Conservation (phyloP, 169 alveolate genomes). For the Sarcocystis neurona region DNA sequence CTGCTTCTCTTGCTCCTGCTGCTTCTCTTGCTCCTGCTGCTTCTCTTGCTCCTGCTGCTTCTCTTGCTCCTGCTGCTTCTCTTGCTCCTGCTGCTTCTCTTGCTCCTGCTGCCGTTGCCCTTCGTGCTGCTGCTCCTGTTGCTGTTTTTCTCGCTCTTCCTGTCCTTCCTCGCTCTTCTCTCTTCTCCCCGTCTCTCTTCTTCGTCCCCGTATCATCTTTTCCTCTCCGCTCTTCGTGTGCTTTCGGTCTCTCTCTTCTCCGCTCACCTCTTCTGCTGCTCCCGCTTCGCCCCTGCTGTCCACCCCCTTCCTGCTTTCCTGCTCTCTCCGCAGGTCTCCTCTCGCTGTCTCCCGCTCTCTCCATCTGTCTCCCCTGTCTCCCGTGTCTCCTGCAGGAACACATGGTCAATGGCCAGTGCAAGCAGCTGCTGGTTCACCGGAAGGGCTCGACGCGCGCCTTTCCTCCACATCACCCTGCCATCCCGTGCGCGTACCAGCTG, state of each 20-base stretch:
- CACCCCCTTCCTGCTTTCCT: background rate
- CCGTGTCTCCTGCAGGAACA: constrained; percentile 60
- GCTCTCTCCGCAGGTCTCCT: background rate
- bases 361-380: background rate
- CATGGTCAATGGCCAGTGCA: constrained; percentile 76
- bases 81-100: no score
- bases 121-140: no score
- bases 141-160: no score
- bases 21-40: no score
- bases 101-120: no score
- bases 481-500: constrained; percentile 83
- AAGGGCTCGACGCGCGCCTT: constrained; percentile 90
- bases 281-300: background rate
- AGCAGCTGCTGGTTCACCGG: constrained; percentile 83
- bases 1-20: no score
- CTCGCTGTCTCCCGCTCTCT: background rate
- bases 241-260: background rate
- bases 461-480: constrained; percentile 88
- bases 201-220: background rate
- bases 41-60: no score
- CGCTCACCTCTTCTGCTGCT: background rate
- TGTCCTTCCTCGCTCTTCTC: no score
- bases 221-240: background rate
- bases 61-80: no score
- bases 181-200: no score